Percentiles rank a stretch among this genome's conserved stretches.
Evolutionary conservation across 495 filamentous ascomycete genomes (phyloP).

Genomic region (Beverwykella pulmonaria): DNA sequence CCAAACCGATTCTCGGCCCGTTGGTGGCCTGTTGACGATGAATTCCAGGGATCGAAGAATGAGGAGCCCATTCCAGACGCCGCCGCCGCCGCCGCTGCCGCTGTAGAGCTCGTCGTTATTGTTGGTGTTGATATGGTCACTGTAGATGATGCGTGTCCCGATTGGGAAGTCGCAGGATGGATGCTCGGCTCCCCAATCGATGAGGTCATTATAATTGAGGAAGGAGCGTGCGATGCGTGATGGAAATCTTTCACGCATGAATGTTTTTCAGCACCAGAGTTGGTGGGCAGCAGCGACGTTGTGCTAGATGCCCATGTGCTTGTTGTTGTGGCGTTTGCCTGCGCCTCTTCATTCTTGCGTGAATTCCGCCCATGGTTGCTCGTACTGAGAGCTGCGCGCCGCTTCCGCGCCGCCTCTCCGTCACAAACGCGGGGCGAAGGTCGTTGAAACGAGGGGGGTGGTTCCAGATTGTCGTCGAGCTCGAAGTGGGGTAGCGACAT

Average conservation of each 20-base stretch:
- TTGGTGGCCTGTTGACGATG: conserved; percentile 79
- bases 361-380: neutral
- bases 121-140: neutral
- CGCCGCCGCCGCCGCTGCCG: conserved; percentile 40
- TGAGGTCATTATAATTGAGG: neutral
- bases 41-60: conserved; percentile 82
- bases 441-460: conserved; percentile 17
- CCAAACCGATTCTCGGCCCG: conserved; percentile 63
- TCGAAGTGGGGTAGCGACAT: conserved; percentile 8
- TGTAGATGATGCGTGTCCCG: neutral
- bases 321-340: neutral
- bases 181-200: neutral
- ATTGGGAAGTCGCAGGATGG: neutral
- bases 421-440: neutral
- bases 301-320: neutral
- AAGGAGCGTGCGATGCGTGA: conserved; percentile 4
- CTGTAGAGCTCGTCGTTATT: neutral
- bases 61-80: conserved; percentile 53
- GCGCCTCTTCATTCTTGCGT: no score
- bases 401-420: neutral
- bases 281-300: neutral
- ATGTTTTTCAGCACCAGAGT: neutral
- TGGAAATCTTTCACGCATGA: neutral
- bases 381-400: neutral
- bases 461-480: conserved; percentile 14